Percentiles rank a stretch among this genome's conserved stretches.
Conservation (phyloP, 805 yeast species). For the Suhomyces tanzawaensis region DNA sequence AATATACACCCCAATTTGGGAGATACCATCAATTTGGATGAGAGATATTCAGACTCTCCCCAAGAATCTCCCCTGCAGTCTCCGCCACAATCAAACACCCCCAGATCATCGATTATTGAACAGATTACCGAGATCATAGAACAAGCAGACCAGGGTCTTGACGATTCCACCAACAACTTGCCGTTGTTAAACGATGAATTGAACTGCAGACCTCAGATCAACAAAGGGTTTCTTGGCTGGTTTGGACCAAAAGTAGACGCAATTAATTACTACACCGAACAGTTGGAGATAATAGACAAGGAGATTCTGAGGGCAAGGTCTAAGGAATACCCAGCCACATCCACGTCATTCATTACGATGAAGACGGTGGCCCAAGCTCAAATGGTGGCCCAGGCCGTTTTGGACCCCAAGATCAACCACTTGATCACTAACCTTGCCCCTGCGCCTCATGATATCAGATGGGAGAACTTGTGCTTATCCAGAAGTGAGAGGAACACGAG, state of each 20-base stretch:
- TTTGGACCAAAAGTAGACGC: constrained; percentile 77
- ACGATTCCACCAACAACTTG: constrained; percentile 14
- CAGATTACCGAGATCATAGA: constrained; percentile 23
- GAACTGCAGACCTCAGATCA: constrained; percentile 56
- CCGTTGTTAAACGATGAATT: constrained; percentile 28
- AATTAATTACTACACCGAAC: constrained; percentile 69
- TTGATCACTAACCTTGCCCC: constrained; percentile 86
- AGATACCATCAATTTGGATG: constrained; percentile 22
- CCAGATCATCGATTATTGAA: constrained; percentile 21
- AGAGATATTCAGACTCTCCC: not conserved
- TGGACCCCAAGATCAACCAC: constrained; percentile 85
- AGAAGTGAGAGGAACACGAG: constrained; percentile 68
- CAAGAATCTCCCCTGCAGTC: constrained; percentile 1
- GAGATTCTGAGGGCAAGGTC: constrained; percentile 64
- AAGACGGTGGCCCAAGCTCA: constrained; percentile 94
- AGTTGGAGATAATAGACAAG: constrained; percentile 65
- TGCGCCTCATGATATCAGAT: constrained; percentile 91
- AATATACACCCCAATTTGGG: constrained; percentile 28
- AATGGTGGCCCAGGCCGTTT: constrained; percentile 91
- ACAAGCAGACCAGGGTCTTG: constrained; percentile 11
- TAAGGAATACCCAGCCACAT: constrained; percentile 75
- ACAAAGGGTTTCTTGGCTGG: constrained; percentile 58
- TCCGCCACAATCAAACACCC: not conserved
- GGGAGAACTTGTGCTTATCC: constrained; percentile 86
- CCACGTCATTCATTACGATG: constrained; percentile 93